A percentile compares a stretch with the other conserved stretches of the same genome.
Evolutionary conservation across 1,139 yeast species (phyloP).

Genomic region (Blastobotrys persicus): DNA sequence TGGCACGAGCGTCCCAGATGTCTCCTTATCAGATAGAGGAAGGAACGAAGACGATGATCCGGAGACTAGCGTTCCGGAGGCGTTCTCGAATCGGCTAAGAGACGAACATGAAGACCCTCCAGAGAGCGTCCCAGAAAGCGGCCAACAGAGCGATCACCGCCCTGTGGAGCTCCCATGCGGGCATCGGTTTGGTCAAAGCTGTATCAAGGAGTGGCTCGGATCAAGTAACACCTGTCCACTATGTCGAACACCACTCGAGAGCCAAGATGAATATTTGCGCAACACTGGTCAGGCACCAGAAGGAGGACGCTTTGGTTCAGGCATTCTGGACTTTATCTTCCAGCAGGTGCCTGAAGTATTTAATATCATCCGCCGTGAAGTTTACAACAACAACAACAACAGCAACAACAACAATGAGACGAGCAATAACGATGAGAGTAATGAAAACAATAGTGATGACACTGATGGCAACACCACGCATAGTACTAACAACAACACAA

Average conservation of each 20-base stretch:
- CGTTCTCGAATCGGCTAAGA: too few species aligned
- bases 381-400: conserved; percentile 10
- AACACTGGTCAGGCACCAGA: conserved; percentile 26
- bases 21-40: too few species aligned
- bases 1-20: too few species aligned
- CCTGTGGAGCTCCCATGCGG: conserved; percentile 79
- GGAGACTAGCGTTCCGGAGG: neutral
- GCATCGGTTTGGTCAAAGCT: conserved; percentile 71
- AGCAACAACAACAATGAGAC: conserved; percentile 5
- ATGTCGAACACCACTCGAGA: conserved; percentile 60
- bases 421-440: conserved; percentile 8
- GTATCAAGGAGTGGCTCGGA: conserved; percentile 74
- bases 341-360: conserved; percentile 19
- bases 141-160: conserved; percentile 43
- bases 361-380: conserved; percentile 12
- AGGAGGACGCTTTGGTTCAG: conserved; percentile 9
- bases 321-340: conserved; percentile 22
- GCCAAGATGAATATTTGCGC: conserved; percentile 30
- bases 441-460: conserved; percentile 3
- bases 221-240: conserved; percentile 73
- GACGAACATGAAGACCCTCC: conserved; percentile 13
- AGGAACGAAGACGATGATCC: neutral
- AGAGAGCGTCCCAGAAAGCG: conserved; percentile 15
- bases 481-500: conserved; percentile 1
- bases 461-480: conserved; percentile 6